A percentile compares a stretch with the other conserved stretches of the same genome.
phyloP scores from a whole-genome alignment of 1,139 yeast genomes.

The Candida sp. region DNA sequence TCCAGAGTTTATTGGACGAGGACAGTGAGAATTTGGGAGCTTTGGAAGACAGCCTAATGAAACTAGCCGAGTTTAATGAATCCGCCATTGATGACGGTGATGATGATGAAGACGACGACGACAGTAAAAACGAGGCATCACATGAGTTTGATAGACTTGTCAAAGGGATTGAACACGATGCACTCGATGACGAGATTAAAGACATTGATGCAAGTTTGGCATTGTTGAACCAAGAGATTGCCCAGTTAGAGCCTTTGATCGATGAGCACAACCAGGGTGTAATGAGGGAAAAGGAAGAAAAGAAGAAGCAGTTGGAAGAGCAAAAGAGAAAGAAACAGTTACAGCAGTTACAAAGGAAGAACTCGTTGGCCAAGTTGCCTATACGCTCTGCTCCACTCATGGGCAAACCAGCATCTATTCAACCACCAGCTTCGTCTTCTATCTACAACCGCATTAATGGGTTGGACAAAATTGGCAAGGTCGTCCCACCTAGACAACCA shows the following conservation, averaged over 20 bases:
- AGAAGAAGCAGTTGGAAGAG: conserved; percentile 24
- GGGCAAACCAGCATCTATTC: conserved; percentile 53
- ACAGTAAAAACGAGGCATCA: too few relatives aligned
- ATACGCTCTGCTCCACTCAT: conserved; percentile 33
- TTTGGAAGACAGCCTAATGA: conserved; percentile 21
- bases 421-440: conserved; percentile 41
- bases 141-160: conserved; percentile 13
- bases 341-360: conserved; percentile 19
- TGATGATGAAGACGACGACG: conserved; percentile 23
- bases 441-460: conserved; percentile 11
- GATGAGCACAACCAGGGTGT: conserved; percentile 38
- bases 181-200: conserved; percentile 17
- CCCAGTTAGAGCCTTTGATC: conserved; percentile 42
- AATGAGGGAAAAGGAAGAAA: conserved; percentile 26
- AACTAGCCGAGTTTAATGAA: conserved; percentile 29
- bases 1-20: conserved; percentile 36
- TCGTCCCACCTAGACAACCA: conserved; percentile 26
- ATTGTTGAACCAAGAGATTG: conserved; percentile 45
- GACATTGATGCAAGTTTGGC: conserved; percentile 31
- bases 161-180: conserved; percentile 24
- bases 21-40: conserved; percentile 22
- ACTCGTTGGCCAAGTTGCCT: conserved; percentile 11
- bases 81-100: conserved; percentile 38
- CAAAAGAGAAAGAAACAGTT: conserved; percentile 25
- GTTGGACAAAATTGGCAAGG: conserved; percentile 9